phyloP scores from a whole-genome alignment of 441 rosid species.

The Adansonia madagascariensis region DNA sequence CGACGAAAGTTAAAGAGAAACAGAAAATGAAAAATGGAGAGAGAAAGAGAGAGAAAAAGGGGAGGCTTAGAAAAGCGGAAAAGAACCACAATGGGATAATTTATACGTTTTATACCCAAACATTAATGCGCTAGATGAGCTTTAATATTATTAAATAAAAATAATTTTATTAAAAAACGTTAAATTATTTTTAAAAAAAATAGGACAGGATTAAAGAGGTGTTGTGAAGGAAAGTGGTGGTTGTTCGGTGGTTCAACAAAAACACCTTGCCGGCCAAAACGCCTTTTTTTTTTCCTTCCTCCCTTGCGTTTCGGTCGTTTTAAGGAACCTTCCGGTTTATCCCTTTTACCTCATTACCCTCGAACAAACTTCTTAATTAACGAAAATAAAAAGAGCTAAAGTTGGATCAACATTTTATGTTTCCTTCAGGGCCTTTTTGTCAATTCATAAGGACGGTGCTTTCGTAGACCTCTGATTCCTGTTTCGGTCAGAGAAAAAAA shows the following conservation, averaged over 20 bases:
- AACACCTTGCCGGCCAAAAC: slow-evolving; percentile 80
- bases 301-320: slow-evolving; percentile 39
- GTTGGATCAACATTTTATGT: not conserved
- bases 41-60: slow-evolving; percentile 34
- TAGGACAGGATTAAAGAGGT: slow-evolving; percentile 28
- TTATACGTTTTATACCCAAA: slow-evolving; percentile 68
- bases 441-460: slow-evolving; percentile 35
- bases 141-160: slow-evolving; percentile 34
- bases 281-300: slow-evolving; percentile 48
- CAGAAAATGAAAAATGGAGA: slow-evolving; percentile 44
- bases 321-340: slow-evolving; percentile 24
- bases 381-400: too few species aligned
- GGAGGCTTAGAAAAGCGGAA: slow-evolving; percentile 68
- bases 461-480: slow-evolving; percentile 24
- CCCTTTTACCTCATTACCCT: slow-evolving; percentile 15
- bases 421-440: slow-evolving; percentile 37
- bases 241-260: slow-evolving; percentile 98
- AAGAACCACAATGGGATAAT: slow-evolving; percentile 48
- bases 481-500: slow-evolving; percentile 40
- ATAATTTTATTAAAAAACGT: slow-evolving; percentile 12
- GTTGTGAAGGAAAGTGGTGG: slow-evolving; percentile 69
- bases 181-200: not conserved
- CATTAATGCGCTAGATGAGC: slow-evolving; percentile 38
- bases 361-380: too few species aligned
- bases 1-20: slow-evolving; percentile 40